phyloP scores from a whole-genome alignment of 2,329 filamentous ascomycete genomes.

The Penicillium griseofulvum region DNA sequence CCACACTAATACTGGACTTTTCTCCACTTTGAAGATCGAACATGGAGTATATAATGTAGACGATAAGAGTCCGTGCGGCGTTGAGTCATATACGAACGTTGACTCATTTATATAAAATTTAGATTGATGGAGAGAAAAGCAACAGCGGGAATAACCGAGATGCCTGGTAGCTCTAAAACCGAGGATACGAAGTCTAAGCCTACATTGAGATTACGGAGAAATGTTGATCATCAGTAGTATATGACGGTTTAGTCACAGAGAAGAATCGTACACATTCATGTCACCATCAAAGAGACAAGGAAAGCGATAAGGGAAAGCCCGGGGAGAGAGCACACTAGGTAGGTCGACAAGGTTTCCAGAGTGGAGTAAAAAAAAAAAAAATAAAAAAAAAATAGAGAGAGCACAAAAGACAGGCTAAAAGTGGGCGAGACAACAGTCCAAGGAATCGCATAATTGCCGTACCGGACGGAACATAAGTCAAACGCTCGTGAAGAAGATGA shows the following conservation, averaged over 20 bases:
- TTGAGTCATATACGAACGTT: not conserved
- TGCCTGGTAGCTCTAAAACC: not conserved
- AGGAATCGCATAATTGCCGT: constrained; percentile 20
- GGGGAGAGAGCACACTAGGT: not conserved
- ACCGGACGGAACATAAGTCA: constrained; percentile 21
- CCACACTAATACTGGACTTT: not conserved
- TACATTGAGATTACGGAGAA: not conserved
- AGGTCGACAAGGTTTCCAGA: constrained; percentile 15
- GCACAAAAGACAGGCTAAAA: constrained; percentile 10
- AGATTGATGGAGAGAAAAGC: not conserved
- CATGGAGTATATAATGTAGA: not conserved
- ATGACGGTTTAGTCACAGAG: constrained; percentile 13
- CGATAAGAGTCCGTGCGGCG: not conserved
- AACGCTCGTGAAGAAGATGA: constrained; percentile 5
- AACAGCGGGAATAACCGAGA: not conserved
- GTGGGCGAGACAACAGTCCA: constrained; percentile 6
- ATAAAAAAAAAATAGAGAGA: constrained; percentile 10
- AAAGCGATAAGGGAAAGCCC: constrained; percentile 12
- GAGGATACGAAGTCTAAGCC: not conserved
- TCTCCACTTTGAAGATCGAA: not conserved
- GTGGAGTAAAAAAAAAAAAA: constrained; percentile 12
- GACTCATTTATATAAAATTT: not conserved
- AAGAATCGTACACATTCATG: constrained; percentile 28
- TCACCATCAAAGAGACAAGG: constrained; percentile 26
- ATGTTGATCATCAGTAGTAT: constrained; percentile 1